Percentiles rank a stretch among this genome's conserved stretches.
These are phyloP conservation scores for Fusarium sp. DNA, from an alignment of 2,329 filamentous ascomycete genomes.

Conservation along the genomic window DNA sequence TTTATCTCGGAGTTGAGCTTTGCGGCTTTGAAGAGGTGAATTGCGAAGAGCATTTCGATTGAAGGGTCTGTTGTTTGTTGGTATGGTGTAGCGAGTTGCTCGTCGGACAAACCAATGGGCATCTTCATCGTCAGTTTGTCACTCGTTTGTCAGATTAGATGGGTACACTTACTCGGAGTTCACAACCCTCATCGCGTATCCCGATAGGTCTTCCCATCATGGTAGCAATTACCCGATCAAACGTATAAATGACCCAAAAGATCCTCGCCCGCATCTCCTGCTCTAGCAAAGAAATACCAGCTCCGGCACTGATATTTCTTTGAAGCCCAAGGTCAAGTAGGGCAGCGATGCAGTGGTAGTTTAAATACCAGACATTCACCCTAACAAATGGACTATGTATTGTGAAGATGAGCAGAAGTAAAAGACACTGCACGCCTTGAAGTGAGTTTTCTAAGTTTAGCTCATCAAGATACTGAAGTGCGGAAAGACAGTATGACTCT, in stretches of 20 bases:
- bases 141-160: too few relatives aligned
- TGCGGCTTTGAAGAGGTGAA: slow-evolving; percentile 61
- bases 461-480: slow-evolving; percentile 59
- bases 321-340: slow-evolving; percentile 65
- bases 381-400: slow-evolving; percentile 62
- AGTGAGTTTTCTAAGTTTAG: slow-evolving; percentile 62
- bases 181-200: slow-evolving; percentile 65
- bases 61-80: neutral
- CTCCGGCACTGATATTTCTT: slow-evolving; percentile 57
- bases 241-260: slow-evolving; percentile 65
- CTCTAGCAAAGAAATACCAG: slow-evolving; percentile 59
- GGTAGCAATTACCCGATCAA: slow-evolving; percentile 64
- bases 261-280: slow-evolving; percentile 67
- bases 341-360: slow-evolving; percentile 65
- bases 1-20: slow-evolving; percentile 68
- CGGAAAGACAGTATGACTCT: slow-evolving; percentile 62
- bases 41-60: slow-evolving; percentile 54
- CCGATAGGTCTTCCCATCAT: slow-evolving; percentile 69
- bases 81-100: slow-evolving; percentile 11
- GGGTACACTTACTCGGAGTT: slow-evolving; percentile 60
- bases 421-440: slow-evolving; percentile 61
- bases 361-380: slow-evolving; percentile 65
- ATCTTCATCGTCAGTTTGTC: too few relatives aligned
- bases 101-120: slow-evolving; percentile 45
- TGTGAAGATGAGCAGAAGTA: slow-evolving; percentile 61